Evolutionary conservation across 2,329 filamentous ascomycete genomes (phyloP), one percentile per base, ranked within the genome.

Genomic region (Monosporascus sp.): DNA sequence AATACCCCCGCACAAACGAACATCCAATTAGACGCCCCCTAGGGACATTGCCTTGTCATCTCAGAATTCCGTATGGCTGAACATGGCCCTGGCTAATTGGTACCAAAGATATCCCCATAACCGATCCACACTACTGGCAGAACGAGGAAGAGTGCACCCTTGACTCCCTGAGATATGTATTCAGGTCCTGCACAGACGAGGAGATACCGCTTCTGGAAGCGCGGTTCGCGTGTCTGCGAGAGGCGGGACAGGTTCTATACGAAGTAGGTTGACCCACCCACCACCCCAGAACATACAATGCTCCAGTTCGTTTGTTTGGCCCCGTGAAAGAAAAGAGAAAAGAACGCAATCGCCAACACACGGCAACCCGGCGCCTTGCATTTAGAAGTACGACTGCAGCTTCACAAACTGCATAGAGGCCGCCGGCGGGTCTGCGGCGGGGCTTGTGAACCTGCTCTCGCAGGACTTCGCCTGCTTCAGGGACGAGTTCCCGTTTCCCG

Each of bases 101-200:
- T 52, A 47, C 52, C 48, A 53, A 67, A 91, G 89, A 80, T 51
- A 89, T 96, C 51, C 89, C 91, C 17, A 95, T 99, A 54, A 97
- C 92, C 6, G 89, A 85, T 54, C 88, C 93, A 6, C 81, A 86
- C 49, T 97, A 90, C 67, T 99, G 93, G 93, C 77, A 85, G 49
- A 81, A 89, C 61, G 82, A 90, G 65, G 79, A 85, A 36, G 81
- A 87, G 58, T 95, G 89, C 69, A 88, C 86, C 4, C 79, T 95
- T 44, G 84, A 90, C 11, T 74, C 86, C 11, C 71, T 97, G 48
- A 80, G 73, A 54, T 80, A 90, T 57, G 83, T 97, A 41, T 99
- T 99, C 70, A 81, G 92, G 53, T 96, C 92, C 8, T 85, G 84
- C 50, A 96, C 90, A 0, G 82, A 88, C 8, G 93, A 97, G 70